Evolutionary conservation across 768 basidiomycete species (phyloP), one percentile per base, ranked within the genome.

Genomic region (Artomyces pyxidatus): DNA sequence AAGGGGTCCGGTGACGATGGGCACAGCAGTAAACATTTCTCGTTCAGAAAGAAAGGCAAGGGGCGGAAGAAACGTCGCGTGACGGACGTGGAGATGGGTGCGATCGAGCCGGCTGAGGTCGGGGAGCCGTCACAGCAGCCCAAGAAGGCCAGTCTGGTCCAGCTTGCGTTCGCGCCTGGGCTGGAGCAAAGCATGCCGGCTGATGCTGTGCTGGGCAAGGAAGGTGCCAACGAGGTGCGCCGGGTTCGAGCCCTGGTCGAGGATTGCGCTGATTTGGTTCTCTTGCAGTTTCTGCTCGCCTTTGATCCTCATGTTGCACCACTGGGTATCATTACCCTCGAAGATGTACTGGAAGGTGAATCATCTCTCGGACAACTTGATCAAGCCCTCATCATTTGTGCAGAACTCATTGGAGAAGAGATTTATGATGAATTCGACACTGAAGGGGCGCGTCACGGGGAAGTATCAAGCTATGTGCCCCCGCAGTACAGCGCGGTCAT

Each of bases 391-490:
- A 49, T 30, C 4, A 9, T 9, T 25, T 9, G n/a, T 3, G 41
- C 57, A 88, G 91, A 93, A 61, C 73, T 94, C 10, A 93, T 94
- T 48, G 91, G 91, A 12, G 89, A 93, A 67, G 91, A 93, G 59
- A 92, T 94, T 45, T 89, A 88, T 52, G 89, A 93, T 59, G 91
- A 93, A 67, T 92, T 88, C 61, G 90, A 92, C 59, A 75, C 77
- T 10, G 78, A 88, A 63, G 88, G 85, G 37, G 52, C 56, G 29
- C 49, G 55, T 27, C 53, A 55, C 9, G 55, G 53, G 11, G 56
- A 55, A 39, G 53, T 64, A 57, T 49, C 65, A 55, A 32, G 60
- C 57, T 56, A 56, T 61, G 38, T 60, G 30, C 56, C 56, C 5
- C 56, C 56, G 12, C 59, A 59, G 10, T 62, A 59, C 32, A 52